phyloP scores from a whole-genome alignment of 345 rosid species.

The Bruguiera parviflora region DNA sequence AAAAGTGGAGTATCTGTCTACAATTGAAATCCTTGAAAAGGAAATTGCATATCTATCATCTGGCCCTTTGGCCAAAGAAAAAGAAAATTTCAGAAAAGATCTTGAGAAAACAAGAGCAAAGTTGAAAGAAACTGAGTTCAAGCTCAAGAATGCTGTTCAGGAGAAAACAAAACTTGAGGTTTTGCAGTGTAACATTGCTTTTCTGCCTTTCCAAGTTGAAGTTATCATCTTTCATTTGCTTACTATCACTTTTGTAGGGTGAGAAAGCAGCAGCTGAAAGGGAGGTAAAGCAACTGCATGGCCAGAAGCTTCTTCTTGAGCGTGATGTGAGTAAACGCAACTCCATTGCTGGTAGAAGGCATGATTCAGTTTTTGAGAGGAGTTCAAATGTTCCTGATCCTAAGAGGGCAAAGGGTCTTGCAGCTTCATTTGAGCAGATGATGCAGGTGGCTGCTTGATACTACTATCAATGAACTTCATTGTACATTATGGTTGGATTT shows the following conservation, averaged over 20 bases:
- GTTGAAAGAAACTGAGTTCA: constrained; percentile 80
- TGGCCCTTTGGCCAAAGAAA: constrained; percentile 65
- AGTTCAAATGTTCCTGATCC: constrained; percentile 45
- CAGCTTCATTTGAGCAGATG: constrained; percentile 38
- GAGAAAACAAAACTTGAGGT: constrained; percentile 99
- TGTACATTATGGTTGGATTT: neutral
- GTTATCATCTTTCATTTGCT: neutral
- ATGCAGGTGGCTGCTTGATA: constrained; percentile 41
- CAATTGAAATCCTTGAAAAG: constrained; percentile 65
- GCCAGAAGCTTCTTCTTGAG: constrained; percentile 77
- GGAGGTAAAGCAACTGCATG: constrained; percentile 62
- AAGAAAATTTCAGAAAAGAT: constrained; percentile 74
- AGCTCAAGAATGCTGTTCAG: constrained; percentile 77
- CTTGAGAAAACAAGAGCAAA: constrained; percentile 72
- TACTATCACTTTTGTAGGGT: constrained; percentile 43
- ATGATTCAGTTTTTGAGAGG: constrained; percentile 59
- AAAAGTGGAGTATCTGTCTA: constrained; percentile 48
- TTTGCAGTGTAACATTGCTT: constrained; percentile 7
- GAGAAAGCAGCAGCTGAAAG: constrained; percentile 84
- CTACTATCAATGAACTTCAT: neutral
- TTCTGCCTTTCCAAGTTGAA: constrained; percentile 1
- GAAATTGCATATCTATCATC: constrained; percentile 61
- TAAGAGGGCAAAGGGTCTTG: constrained; percentile 35
- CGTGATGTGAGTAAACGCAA: constrained; percentile 83
- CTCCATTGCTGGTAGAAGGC: constrained; percentile 67